Conservation (phyloP, 2,329 filamentous ascomycete species). For the Fusarium bactridioides region DNA sequence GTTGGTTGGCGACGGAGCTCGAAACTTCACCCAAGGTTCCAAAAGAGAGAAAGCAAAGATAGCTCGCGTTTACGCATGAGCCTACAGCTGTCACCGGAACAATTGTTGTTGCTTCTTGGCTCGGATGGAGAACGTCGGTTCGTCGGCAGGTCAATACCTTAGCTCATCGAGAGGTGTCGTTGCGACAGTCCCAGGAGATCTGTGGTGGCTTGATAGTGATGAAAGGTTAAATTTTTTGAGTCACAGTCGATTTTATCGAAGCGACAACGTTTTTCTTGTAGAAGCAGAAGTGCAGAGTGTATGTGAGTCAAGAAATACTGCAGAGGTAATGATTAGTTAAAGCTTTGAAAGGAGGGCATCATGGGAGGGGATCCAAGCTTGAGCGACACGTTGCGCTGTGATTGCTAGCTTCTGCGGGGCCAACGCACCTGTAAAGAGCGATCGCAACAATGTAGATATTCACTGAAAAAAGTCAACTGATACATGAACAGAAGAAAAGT, state of each 20-base stretch:
- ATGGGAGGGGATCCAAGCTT: slow-evolving; percentile 42
- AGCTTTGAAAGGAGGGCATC: slow-evolving; percentile 40
- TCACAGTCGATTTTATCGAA: slow-evolving; percentile 18
- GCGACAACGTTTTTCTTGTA: slow-evolving; percentile 10
- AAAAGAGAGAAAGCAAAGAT: slow-evolving; percentile 43
- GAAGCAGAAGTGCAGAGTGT: slow-evolving; percentile 26
- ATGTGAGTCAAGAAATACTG: slow-evolving; percentile 39
- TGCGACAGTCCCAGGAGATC: slow-evolving; percentile 21
- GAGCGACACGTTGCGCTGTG: slow-evolving; percentile 40
- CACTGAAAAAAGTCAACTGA: slow-evolving; percentile 49
- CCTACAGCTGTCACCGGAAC: slow-evolving; percentile 37
- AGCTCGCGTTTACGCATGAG: slow-evolving; percentile 53
- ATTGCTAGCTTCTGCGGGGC: slow-evolving; percentile 20
- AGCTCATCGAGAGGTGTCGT: slow-evolving; percentile 41
- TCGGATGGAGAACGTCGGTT: slow-evolving; percentile 18
- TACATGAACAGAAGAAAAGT: slow-evolving; percentile 51
- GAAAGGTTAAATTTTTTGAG: slow-evolving; percentile 5
- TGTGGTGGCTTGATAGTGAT: slow-evolving; percentile 9
- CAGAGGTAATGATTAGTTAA: slow-evolving; percentile 39
- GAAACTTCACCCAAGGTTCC: slow-evolving; percentile 44
- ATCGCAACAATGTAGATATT: slow-evolving; percentile 45
- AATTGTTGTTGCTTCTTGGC: slow-evolving; percentile 18
- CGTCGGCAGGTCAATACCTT: slow-evolving; percentile 36
- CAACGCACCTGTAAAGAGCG: slow-evolving; percentile 48
- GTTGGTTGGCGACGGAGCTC: slow-evolving; percentile 29